Evolutionary conservation across 768 basidiomycete species (phyloP).

Genomic region (Mycena vitilis): DNA sequence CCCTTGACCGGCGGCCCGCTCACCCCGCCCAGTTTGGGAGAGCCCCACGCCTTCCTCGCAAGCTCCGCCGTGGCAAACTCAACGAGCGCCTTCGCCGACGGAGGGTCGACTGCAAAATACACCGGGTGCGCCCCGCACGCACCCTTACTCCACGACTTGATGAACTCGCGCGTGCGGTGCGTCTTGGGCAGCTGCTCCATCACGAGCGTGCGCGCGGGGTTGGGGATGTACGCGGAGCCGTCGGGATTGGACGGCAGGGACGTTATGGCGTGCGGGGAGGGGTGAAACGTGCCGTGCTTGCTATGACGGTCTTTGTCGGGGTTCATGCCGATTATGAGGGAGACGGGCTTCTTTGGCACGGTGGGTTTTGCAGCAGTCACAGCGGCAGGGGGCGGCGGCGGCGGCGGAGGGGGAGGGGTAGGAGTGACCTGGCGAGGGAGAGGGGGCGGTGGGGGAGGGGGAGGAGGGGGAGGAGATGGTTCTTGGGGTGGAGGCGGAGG

Average conservation of each 20-base stretch:
- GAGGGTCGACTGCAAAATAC: conserved; percentile 55
- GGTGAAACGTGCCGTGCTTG: conserved; percentile 59
- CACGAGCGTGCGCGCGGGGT: conserved; percentile 63
- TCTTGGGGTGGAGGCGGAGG: conserved; percentile 23
- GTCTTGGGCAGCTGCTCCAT: conserved; percentile 67
- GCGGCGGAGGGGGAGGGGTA: conserved; percentile 35
- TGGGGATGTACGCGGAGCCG: conserved; percentile 51
- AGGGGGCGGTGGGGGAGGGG: conserved; percentile 30
- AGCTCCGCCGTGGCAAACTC: conserved; percentile 60
- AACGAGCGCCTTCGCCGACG: conserved; percentile 58
- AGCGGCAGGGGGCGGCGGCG: conserved; percentile 4
- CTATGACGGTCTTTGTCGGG: conserved; percentile 58
- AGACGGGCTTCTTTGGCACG: conserved; percentile 27
- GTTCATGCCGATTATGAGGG: conserved; percentile 56
- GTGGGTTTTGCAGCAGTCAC: neutral
- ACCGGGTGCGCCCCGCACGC: conserved; percentile 53
- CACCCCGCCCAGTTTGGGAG: conserved; percentile 55
- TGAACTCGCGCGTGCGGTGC: conserved; percentile 55
- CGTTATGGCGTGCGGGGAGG: conserved; percentile 38
- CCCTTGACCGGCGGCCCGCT: conserved; percentile 53
- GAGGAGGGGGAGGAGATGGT: conserved; percentile 25
- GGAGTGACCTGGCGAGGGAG: conserved; percentile 38
- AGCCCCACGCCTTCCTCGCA: conserved; percentile 62
- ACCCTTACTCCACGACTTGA: conserved; percentile 53
- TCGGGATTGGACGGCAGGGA: conserved; percentile 15